Evolutionary conservation across 1,284 basidiomycete genomes (phyloP).

Genomic region (Ganoderma sp.): DNA sequence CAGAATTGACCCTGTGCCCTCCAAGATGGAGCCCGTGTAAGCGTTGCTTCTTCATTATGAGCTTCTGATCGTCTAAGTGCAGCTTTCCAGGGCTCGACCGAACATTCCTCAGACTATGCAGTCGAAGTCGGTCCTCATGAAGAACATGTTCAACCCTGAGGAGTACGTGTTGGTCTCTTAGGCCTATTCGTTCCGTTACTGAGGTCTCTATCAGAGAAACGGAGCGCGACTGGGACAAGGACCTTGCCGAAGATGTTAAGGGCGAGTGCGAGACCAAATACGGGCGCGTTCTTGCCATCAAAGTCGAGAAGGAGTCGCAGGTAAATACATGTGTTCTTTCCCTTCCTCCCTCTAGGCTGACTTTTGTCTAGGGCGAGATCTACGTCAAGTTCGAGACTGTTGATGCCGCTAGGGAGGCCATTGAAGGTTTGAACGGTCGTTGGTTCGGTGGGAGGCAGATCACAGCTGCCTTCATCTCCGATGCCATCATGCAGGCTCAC

Average conservation of each 20-base stretch:
- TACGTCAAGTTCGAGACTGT: constrained; percentile 90
- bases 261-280: constrained; percentile 93
- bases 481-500: constrained; percentile 92
- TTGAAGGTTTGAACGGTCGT: constrained; percentile 90
- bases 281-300: constrained; percentile 85
- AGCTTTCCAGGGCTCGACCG: constrained; percentile 56
- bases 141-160: constrained; percentile 97
- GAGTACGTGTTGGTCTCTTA: constrained; percentile 62
- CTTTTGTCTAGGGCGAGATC: constrained; percentile 84
- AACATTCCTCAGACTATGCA: constrained; percentile 81
- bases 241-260: constrained; percentile 95
- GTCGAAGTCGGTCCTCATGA: constrained; percentile 84
- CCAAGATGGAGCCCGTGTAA: constrained; percentile 65
- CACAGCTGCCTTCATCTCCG: constrained; percentile 85
- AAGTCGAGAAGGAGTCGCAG: constrained; percentile 93
- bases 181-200: background rate
- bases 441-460: constrained; percentile 95
- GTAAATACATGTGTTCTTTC: constrained; percentile 49
- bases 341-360: constrained; percentile 7
- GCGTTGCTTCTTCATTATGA: constrained; percentile 34
- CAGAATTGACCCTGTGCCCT: constrained; percentile 76
- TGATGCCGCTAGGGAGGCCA: constrained; percentile 81
- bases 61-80: background rate
- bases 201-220: constrained; percentile 71
- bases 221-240: constrained; percentile 94